Percentiles rank a stretch among this genome's conserved stretches.
These are phyloP conservation scores for Astrothelium subdiscretum DNA, from an alignment of 495 filamentous ascomycete genomes.

Conservation along the genomic window DNA sequence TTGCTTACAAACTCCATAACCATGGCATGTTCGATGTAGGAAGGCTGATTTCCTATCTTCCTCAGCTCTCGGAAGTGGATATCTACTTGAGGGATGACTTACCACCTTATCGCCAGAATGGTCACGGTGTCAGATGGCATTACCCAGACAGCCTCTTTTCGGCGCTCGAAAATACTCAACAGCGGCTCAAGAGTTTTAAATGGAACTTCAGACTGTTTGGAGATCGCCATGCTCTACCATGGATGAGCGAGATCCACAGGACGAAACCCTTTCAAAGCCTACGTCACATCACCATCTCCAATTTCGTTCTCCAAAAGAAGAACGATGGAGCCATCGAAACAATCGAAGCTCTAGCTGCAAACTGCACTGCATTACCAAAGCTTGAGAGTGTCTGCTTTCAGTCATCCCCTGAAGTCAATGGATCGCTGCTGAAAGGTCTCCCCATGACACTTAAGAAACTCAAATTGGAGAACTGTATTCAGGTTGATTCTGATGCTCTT, in stretches of 20 bases:
- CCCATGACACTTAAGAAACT: slow-evolving; percentile 52
- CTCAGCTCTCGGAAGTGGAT: slow-evolving; percentile 41
- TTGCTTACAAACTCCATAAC: slow-evolving; percentile 24
- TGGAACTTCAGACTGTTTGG: slow-evolving; percentile 63
- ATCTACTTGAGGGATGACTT: slow-evolving; percentile 43
- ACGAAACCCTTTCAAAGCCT: slow-evolving; percentile 47
- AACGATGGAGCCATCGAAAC: background rate
- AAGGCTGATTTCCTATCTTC: slow-evolving; percentile 32
- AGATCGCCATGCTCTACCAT: slow-evolving; percentile 34
- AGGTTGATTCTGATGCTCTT: slow-evolving; percentile 49
- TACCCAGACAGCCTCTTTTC: slow-evolving; percentile 52
- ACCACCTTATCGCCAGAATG: slow-evolving; percentile 41
- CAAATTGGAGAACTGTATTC: slow-evolving; percentile 62
- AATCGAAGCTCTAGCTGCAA: background rate
- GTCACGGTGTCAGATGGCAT: slow-evolving; percentile 41
- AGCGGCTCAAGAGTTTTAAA: slow-evolving; percentile 54
- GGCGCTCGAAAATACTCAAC: slow-evolving; percentile 35
- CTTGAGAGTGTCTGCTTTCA: slow-evolving; percentile 52
- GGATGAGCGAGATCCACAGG: slow-evolving; percentile 44
- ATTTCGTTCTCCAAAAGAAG: slow-evolving; percentile 4
- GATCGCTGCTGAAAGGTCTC: slow-evolving; percentile 46
- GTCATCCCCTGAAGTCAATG: slow-evolving; percentile 52
- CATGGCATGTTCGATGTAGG: slow-evolving; percentile 32
- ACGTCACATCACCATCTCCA: slow-evolving; percentile 8
- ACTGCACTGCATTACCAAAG: background rate